These are phyloP conservation scores for Nicotiana tabacum DNA, from an alignment of 257 asterid species.

Conservation along the genomic window DNA sequence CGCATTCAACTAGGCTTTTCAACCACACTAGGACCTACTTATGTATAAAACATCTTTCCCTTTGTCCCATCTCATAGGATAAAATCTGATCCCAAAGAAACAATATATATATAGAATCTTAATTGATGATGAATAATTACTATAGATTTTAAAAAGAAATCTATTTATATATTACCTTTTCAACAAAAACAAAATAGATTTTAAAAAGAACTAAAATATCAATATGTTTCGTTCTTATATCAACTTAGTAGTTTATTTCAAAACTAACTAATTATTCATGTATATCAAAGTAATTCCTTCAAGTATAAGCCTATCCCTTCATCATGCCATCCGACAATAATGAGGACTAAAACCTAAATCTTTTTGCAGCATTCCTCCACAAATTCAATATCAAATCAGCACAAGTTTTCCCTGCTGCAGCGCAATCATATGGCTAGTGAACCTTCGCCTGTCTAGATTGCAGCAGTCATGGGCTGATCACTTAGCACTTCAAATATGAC, in stretches of 20 bases:
- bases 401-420: background rate
- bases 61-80: background rate
- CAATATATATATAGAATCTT: background rate
- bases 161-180: too few species aligned
- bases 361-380: background rate
- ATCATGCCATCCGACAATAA: background rate
- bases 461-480: background rate
- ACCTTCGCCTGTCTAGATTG: background rate
- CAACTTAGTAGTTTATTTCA: background rate
- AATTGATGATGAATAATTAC: background rate
- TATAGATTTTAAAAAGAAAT: background rate
- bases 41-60: background rate
- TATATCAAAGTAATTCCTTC: background rate
- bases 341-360: background rate
- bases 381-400: background rate
- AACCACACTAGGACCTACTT: background rate
- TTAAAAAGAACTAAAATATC: background rate
- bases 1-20: background rate
- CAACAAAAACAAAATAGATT: background rate
- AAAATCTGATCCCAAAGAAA: background rate
- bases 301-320: background rate
- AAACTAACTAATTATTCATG: background rate
- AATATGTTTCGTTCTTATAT: background rate
- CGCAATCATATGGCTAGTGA: background rate
- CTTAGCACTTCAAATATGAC: constrained; percentile 1